Conservation (phyloP, 805 yeast species). For the Sugiyamaella americana region DNA sequence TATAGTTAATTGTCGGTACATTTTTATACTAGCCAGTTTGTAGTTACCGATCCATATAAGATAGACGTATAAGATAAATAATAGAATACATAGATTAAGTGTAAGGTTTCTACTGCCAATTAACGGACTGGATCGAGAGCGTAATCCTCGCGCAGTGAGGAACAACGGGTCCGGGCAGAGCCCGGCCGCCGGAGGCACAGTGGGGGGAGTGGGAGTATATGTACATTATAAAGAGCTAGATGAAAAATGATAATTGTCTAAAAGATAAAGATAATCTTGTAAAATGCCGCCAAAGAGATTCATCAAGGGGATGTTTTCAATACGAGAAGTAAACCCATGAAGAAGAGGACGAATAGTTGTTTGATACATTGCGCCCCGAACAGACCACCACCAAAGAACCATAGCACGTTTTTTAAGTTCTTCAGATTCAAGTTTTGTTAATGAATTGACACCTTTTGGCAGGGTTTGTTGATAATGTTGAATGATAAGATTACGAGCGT, state of each 20-base stretch:
- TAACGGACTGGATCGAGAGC: no score
- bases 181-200: not conserved
- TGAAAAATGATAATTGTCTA: slow-evolving; percentile 35
- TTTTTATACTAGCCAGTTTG: no score
- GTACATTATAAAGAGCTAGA: slow-evolving; percentile 18
- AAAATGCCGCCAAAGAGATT: slow-evolving; percentile 30
- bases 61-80: no score
- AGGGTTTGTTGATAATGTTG: slow-evolving; percentile 21
- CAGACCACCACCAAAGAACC: slow-evolving; percentile 35
- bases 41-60: no score
- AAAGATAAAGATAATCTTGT: slow-evolving; percentile 34
- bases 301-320: slow-evolving; percentile 31
- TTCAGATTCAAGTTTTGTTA: slow-evolving; percentile 31
- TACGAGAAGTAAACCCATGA: slow-evolving; percentile 21
- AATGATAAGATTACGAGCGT: slow-evolving; percentile 26
- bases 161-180: not conserved
- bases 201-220: not conserved
- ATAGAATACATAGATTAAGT: no score
- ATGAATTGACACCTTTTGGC: slow-evolving; percentile 22
- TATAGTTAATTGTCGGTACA: no score
- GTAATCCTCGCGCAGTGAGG: no score
- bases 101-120: no score
- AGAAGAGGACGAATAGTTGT: slow-evolving; percentile 29
- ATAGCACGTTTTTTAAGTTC: slow-evolving; percentile 26
- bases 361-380: slow-evolving; percentile 36